Conservation (phyloP, 495 filamentous ascomycete species). For the Ascobolus immersus region DNA sequence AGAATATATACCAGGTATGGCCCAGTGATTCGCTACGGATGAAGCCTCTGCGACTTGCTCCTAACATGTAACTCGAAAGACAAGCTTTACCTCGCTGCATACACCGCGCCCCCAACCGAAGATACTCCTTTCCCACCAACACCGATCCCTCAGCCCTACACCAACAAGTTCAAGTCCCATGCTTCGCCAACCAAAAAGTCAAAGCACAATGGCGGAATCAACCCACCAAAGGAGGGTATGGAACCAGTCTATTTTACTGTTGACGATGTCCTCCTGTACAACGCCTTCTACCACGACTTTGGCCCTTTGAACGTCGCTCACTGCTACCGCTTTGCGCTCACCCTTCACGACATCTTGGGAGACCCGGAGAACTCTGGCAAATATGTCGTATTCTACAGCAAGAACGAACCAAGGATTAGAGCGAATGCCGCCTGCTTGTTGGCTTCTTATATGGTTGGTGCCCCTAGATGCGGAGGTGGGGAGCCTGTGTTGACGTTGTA, state of each 20-base stretch:
- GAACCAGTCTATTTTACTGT: constrained; percentile 84
- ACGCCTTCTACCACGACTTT: constrained; percentile 96
- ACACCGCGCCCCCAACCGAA: constrained; percentile 51
- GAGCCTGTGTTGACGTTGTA: not conserved
- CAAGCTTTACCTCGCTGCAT: constrained; percentile 82
- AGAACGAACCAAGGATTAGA: constrained; percentile 70
- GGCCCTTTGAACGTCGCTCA: constrained; percentile 93
- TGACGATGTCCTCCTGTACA: constrained; percentile 80
- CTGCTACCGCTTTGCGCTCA: constrained; percentile 79
- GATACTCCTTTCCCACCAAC: constrained; percentile 74
- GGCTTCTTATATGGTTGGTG: constrained; percentile 63
- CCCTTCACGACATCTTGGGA: constrained; percentile 82
- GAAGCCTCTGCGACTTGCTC: not conserved
- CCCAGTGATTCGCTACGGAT: not conserved
- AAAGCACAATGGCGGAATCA: constrained; percentile 33
- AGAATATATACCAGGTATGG: constrained; percentile 50
- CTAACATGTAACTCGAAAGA: constrained; percentile 29
- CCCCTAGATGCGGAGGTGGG: not conserved
- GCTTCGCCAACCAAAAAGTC: constrained; percentile 53
- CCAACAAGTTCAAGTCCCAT: constrained; percentile 48
- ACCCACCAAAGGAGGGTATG: constrained; percentile 20
- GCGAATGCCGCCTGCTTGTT: constrained; percentile 93
- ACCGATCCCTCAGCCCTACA: constrained; percentile 23
- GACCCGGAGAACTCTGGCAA: constrained; percentile 60
- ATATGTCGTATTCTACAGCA: constrained; percentile 83